Evolutionary conservation across 805 yeast genomes (phyloP).

Genomic region (Cyberlindnera saturnus): DNA sequence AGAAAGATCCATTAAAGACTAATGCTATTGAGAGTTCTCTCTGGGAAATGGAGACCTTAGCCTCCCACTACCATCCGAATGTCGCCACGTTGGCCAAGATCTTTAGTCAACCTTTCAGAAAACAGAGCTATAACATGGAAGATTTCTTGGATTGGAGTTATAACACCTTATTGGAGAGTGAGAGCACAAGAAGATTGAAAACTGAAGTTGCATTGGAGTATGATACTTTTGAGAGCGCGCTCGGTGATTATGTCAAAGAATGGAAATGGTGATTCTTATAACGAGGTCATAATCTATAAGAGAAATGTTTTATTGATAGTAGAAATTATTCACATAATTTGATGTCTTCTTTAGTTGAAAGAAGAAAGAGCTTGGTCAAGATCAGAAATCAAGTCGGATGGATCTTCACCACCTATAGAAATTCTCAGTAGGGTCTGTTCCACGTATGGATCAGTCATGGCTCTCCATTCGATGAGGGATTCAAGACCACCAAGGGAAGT

Average conservation of each 20-base stretch:
- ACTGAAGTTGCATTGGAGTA: constrained; percentile 75
- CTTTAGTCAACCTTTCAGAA: constrained; percentile 83
- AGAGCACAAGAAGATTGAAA: constrained; percentile 56
- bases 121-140: constrained; percentile 82
- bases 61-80: constrained; percentile 90
- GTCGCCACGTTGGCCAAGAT: constrained; percentile 88
- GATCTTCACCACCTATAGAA: constrained; percentile 75
- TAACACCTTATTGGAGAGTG: constrained; percentile 55
- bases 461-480: constrained; percentile 87
- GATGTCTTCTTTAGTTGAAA: constrained; percentile 6
- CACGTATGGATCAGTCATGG: constrained; percentile 57
- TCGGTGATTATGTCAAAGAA: constrained; percentile 21
- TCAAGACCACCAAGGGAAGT: constrained; percentile 93
- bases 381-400: constrained; percentile 72
- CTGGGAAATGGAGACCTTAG: constrained; percentile 84
- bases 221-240: constrained; percentile 32
- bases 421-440: constrained; percentile 58
- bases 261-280: constrained; percentile 21
- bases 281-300: no score
- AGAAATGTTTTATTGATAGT: no score
- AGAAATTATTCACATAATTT: not conserved
- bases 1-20: constrained; percentile 70
- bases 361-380: constrained; percentile 47
- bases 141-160: constrained; percentile 94
- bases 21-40: constrained; percentile 78